A percentile compares a stretch with the other conserved stretches of the same genome.
Conservation (phyloP, 2,329 filamentous ascomycete species). For the Leptographium lundbergii region DNA sequence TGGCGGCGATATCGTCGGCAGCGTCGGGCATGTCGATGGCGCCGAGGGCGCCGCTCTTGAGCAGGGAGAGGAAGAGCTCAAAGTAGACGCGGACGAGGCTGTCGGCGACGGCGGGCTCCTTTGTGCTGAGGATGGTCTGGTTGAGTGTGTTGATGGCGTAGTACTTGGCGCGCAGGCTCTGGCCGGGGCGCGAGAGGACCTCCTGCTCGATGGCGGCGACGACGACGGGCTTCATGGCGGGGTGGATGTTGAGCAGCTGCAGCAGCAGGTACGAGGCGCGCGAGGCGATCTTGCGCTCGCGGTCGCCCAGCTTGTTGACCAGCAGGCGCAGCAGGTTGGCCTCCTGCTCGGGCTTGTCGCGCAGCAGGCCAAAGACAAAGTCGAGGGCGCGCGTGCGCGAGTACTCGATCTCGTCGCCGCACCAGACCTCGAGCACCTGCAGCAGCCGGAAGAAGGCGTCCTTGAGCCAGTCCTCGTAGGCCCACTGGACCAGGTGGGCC, state of each 20-base stretch:
- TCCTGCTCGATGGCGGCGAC: constrained; percentile 78
- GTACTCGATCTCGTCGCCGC: constrained; percentile 89
- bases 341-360: constrained; percentile 95
- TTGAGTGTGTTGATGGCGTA: constrained; percentile 95
- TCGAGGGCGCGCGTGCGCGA: constrained; percentile 78
- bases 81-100: constrained; percentile 87
- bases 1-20: constrained; percentile 19
- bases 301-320: constrained; percentile 94
- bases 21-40: constrained; percentile 27
- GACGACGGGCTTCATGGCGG: constrained; percentile 85
- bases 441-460: constrained; percentile 86
- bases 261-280: constrained; percentile 87
- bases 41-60: constrained; percentile 47
- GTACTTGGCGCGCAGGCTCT: constrained; percentile 82
- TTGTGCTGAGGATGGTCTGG: constrained; percentile 81
- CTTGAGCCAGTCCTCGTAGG: constrained; percentile 92
- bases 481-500: constrained; percentile 73
- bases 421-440: constrained; percentile 85
- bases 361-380: constrained; percentile 82
- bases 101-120: constrained; percentile 69
- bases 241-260: constrained; percentile 78
- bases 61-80: constrained; percentile 66
- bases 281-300: constrained; percentile 89
- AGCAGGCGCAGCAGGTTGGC: constrained; percentile 81
- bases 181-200: constrained; percentile 73